phyloP scores from a whole-genome alignment of 2,329 filamentous ascomycete species.

The Fusarium sp. region DNA sequence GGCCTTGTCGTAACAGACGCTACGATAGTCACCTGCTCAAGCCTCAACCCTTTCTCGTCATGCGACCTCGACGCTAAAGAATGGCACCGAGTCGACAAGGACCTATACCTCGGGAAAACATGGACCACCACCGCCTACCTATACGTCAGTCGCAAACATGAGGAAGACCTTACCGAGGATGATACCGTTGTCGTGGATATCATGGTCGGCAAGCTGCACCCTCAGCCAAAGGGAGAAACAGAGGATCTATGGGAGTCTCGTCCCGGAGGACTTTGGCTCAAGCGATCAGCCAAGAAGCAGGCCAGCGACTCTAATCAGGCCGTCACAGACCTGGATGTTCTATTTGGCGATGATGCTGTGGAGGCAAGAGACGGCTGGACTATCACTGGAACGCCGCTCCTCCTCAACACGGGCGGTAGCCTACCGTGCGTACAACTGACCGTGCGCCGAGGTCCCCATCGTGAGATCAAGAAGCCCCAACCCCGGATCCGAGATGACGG shows the following conservation, averaged over 20 bases:
- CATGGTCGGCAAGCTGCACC: conserved; percentile 75
- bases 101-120: conserved; percentile 78
- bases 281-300: conserved; percentile 73
- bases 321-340: conserved; percentile 81
- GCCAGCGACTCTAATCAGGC: conserved; percentile 77
- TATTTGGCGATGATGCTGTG: conserved; percentile 90
- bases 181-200: conserved; percentile 85
- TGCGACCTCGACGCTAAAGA: conserved; percentile 74
- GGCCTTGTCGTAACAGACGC: conserved; percentile 88
- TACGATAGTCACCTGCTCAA: conserved; percentile 77
- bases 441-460: conserved; percentile 74
- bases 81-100: conserved; percentile 90
- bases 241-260: conserved; percentile 79
- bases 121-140: conserved; percentile 82
- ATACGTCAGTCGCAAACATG: conserved; percentile 81
- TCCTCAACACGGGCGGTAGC: conserved; percentile 69
- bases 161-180: conserved; percentile 76
- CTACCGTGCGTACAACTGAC: conserved; percentile 77
- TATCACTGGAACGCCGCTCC: conserved; percentile 74
- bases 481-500: conserved; percentile 86
- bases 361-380: conserved; percentile 89
- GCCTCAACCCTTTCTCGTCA: conserved; percentile 74
- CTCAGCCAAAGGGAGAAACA: conserved; percentile 57
- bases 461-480: conserved; percentile 70
- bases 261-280: conserved; percentile 81